Evolutionary conservation across 1,284 basidiomycete genomes (phyloP).

Genomic region (Somion occarium): DNA sequence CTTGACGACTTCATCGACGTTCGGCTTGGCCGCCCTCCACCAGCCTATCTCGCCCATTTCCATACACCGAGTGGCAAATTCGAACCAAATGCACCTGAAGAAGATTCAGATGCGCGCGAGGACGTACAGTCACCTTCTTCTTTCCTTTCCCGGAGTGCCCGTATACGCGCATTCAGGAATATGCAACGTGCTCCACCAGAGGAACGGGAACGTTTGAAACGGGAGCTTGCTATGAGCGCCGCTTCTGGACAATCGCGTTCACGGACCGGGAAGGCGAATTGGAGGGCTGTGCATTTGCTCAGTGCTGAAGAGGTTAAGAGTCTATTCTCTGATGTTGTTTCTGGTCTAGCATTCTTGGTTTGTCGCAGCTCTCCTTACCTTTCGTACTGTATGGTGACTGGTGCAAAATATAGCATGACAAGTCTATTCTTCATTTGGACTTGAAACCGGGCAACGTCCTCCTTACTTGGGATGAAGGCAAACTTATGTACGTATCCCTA

Average conservation of each 20-base stretch:
- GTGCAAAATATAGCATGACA: slow-evolving; percentile 81
- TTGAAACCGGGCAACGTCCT: slow-evolving; percentile 73
- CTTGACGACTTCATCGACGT: slow-evolving; percentile 83
- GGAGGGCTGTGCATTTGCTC: slow-evolving; percentile 74
- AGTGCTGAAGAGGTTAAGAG: slow-evolving; percentile 77
- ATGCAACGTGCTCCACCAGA: slow-evolving; percentile 59
- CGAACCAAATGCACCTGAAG: not conserved
- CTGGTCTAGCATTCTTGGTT: slow-evolving; percentile 79
- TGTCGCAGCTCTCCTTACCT: slow-evolving; percentile 22
- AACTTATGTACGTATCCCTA: slow-evolving; percentile 54
- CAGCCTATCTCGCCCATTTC: slow-evolving; percentile 10
- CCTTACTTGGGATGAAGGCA: slow-evolving; percentile 91
- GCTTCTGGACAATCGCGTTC: slow-evolving; percentile 12
- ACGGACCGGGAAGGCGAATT: slow-evolving; percentile 26
- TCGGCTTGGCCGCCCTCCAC: slow-evolving; percentile 47
- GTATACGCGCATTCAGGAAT: slow-evolving; percentile 72
- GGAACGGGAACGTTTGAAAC: slow-evolving; percentile 54
- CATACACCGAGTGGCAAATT: not conserved
- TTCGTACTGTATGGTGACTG: not conserved
- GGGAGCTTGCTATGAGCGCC: slow-evolving; percentile 38
- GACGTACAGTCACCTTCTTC: slow-evolving; percentile 24
- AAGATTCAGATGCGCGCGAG: slow-evolving; percentile 4
- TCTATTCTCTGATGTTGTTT: slow-evolving; percentile 74
- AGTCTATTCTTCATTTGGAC: slow-evolving; percentile 67
- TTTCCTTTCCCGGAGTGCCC: slow-evolving; percentile 54